Evolutionary conservation across 768 basidiomycete genomes (phyloP).

Genomic region (Daedaleopsis nitida): DNA sequence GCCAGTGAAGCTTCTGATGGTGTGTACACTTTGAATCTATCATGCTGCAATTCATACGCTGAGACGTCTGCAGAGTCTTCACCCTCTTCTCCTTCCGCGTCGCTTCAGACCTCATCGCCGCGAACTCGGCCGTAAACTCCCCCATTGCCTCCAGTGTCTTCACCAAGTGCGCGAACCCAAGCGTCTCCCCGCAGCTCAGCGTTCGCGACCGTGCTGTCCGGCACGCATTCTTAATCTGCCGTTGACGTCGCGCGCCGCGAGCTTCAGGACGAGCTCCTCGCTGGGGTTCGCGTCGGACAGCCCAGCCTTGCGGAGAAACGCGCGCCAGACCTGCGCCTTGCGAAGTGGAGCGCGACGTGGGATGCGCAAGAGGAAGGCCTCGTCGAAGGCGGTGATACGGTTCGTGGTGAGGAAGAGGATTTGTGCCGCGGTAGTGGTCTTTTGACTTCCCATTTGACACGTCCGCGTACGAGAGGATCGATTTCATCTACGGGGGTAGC

Average conservation of each 20-base stretch:
- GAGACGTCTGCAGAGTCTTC: too few relatives aligned
- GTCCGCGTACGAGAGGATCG: too few relatives aligned
- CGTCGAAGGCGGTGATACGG: constrained; percentile 56
- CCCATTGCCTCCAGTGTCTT: constrained; percentile 66
- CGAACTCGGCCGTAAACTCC: constrained; percentile 35
- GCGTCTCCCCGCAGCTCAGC: constrained; percentile 45
- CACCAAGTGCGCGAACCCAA: constrained; percentile 50
- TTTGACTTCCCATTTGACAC: too few relatives aligned
- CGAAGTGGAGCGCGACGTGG: constrained; percentile 49
- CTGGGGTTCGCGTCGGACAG: constrained; percentile 31
- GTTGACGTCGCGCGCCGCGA: constrained; percentile 56
- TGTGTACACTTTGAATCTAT: too few relatives aligned
- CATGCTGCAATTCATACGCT: too few relatives aligned
- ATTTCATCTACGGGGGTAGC: too few relatives aligned
- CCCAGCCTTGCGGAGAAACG: constrained; percentile 29
- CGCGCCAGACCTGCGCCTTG: constrained; percentile 28
- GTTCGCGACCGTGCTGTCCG: constrained; percentile 65
- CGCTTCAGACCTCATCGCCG: constrained; percentile 5
- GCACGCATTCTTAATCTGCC: constrained; percentile 71
- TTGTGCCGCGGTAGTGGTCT: constrained; percentile 40
- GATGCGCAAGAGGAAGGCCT: constrained; percentile 68
- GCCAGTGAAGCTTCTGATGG: too few relatives aligned
- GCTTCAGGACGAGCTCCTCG: constrained; percentile 41
- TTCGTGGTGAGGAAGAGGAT: constrained; percentile 45
- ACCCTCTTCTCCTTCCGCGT: neutral